Evolutionary conservation across 345 rosid species (phyloP).

Genomic region (Erysimum cheiranthoides): DNA sequence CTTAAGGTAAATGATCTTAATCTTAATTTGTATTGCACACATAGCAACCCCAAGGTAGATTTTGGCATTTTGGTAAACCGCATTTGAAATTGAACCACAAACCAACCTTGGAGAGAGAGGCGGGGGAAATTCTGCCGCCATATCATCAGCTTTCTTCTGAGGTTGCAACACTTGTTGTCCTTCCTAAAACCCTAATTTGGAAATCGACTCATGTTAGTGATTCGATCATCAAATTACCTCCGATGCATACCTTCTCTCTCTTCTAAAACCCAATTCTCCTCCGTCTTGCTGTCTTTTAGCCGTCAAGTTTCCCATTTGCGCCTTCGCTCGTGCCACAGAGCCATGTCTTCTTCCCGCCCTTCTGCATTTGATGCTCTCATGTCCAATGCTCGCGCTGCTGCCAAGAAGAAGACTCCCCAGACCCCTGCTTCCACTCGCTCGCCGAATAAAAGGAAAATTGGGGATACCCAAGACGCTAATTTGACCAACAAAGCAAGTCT

Average conservation of each 20-base stretch:
- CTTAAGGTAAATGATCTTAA: too few relatives aligned
- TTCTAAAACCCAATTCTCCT: constrained; percentile 33
- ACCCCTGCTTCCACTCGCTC: constrained; percentile 45
- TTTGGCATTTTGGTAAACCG: too few relatives aligned
- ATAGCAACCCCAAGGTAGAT: too few relatives aligned
- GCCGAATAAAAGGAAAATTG: constrained; percentile 58
- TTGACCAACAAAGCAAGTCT: not conserved
- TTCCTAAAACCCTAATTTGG: constrained; percentile 30
- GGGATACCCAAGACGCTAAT: constrained; percentile 35
- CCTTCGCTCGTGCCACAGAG: constrained; percentile 20
- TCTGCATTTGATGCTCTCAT: constrained; percentile 89
- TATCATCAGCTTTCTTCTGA: not conserved
- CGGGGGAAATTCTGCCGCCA: constrained; percentile 38
- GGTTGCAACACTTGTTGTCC: not conserved
- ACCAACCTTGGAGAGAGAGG: not conserved
- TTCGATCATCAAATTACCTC: constrained; percentile 45
- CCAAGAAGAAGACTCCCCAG: constrained; percentile 52
- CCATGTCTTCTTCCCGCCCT: constrained; percentile 58
- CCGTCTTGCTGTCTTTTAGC: constrained; percentile 15
- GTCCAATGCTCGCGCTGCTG: constrained; percentile 80
- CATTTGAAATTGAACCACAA: too few relatives aligned
- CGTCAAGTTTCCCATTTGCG: constrained; percentile 20
- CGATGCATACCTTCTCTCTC: constrained; percentile 28
- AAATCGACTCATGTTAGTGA: constrained; percentile 39
- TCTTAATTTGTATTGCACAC: too few relatives aligned